These are phyloP conservation scores for Eremothecium coryli DNA, from an alignment of 1,139 yeast species.

Conservation along the genomic window DNA sequence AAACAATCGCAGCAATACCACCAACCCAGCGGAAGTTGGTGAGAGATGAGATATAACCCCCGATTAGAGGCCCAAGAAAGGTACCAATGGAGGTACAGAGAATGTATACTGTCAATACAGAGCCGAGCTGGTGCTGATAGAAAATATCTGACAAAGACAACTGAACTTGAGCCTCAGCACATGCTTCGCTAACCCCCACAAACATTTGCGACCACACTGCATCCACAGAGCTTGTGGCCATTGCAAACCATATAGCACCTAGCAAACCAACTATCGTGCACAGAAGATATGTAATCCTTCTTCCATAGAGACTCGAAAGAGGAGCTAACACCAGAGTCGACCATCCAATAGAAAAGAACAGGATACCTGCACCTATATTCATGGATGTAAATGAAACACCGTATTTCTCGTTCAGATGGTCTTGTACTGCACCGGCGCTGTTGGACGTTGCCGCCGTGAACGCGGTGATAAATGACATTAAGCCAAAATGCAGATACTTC, in stretches of 20 bases:
- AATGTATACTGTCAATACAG: slow-evolving; percentile 69
- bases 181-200: slow-evolving; percentile 76
- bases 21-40: slow-evolving; percentile 77
- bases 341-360: slow-evolving; percentile 68
- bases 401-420: slow-evolving; percentile 54
- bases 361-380: slow-evolving; percentile 81
- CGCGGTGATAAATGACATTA: slow-evolving; percentile 64
- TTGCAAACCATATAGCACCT: slow-evolving; percentile 72
- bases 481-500: slow-evolving; percentile 49
- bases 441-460: slow-evolving; percentile 80
- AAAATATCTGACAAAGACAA: slow-evolving; percentile 66
- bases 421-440: slow-evolving; percentile 75
- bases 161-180: slow-evolving; percentile 85
- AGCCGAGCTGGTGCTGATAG: slow-evolving; percentile 72
- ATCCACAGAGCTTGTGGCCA: slow-evolving; percentile 47
- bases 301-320: slow-evolving; percentile 66
- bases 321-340: slow-evolving; percentile 66
- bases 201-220: slow-evolving; percentile 77
- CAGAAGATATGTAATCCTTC: slow-evolving; percentile 58
- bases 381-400: slow-evolving; percentile 63
- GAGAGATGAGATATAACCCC: slow-evolving; percentile 56
- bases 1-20: slow-evolving; percentile 65
- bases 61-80: slow-evolving; percentile 71
- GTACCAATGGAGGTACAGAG: slow-evolving; percentile 76
- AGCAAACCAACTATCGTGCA: slow-evolving; percentile 54